Percentiles rank a stretch among this genome's conserved stretches.
These are phyloP conservation scores for Ascochyta rabiei DNA, from an alignment of 2,329 filamentous ascomycete species.

Conservation along the genomic window DNA sequence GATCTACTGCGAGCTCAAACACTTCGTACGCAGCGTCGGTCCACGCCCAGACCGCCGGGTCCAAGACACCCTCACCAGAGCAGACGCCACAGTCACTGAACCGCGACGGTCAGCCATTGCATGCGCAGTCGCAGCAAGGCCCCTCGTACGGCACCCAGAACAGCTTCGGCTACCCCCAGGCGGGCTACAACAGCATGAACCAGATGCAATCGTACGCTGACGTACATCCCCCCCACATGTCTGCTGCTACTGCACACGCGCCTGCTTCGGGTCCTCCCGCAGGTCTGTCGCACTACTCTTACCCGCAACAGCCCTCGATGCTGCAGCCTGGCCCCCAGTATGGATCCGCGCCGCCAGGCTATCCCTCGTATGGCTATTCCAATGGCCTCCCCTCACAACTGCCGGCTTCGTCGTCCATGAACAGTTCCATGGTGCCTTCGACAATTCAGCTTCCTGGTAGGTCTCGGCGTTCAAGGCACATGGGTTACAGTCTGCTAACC, in stretches of 20 bases:
- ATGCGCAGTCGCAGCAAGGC: constrained; percentile 48
- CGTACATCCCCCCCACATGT: constrained; percentile 77
- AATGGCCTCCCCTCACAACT: constrained; percentile 79
- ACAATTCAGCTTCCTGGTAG: constrained; percentile 68
- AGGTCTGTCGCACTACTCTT: constrained; percentile 76
- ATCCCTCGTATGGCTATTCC: constrained; percentile 75
- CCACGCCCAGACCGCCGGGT: constrained; percentile 60
- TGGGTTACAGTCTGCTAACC: constrained; percentile 12
- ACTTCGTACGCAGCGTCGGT: constrained; percentile 63
- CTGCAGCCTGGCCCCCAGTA: constrained; percentile 77
- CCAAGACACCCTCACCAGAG: constrained; percentile 79
- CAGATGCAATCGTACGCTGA: constrained; percentile 83
- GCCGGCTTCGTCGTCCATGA: constrained; percentile 73
- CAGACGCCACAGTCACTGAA: constrained; percentile 58
- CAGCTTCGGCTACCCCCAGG: constrained; percentile 45
- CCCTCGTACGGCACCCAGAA: constrained; percentile 49
- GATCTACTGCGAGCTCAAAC: constrained; percentile 60
- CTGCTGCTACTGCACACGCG: constrained; percentile 74
- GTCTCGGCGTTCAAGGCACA: constrained; percentile 8
- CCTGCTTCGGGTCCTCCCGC: constrained; percentile 79
- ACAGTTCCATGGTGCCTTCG: constrained; percentile 68
- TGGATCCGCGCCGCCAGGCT: constrained; percentile 60
- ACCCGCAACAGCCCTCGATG: constrained; percentile 70
- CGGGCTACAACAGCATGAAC: constrained; percentile 72
- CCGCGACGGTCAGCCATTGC: constrained; percentile 44